Evolutionary conservation across 768 basidiomycete genomes (phyloP), one percentile per base, ranked within the genome.

Genomic region (Wakefieldia striispora): DNA sequence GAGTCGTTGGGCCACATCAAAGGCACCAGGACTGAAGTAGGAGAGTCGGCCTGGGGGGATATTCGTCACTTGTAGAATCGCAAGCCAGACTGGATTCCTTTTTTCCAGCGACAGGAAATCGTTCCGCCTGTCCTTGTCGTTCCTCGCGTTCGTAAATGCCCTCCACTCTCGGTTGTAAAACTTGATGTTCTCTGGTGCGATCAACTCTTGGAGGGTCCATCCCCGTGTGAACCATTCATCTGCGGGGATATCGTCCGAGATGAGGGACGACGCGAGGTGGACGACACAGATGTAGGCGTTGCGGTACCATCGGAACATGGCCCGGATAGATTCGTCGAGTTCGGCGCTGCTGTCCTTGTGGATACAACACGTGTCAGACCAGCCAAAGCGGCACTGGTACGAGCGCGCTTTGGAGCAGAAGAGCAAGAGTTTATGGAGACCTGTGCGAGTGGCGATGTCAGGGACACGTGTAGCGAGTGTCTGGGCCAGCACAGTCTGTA

Each of bases 281-380:
- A 49, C 52, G 38, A 62, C 49, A 43, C 60, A 60, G 23, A 56
- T 27, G 23, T 47, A 20, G 10, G 61, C 43, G 26, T 55, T 48
- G 34, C 42, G 51, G 47, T 64, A 65, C 63, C 63, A 65, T n/a
- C 41, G 40, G 49, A 60, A 60, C 64, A 65, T 64, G 44, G 64
- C 55, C 12, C 51, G 51, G 21, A 64, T 57, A 38, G 63, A 55
- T 38, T 65, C 63, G 3, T 55, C 55, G 16, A 62, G 52, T 33
- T 65, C 58, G 11, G 61, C 50, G 34, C 56, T 64, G 40, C 55
- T 65, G 21, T 36, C 23, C 23, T 62, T 65, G 45, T 62, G 40
- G 47, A 65, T 56, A 23, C 64, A 65, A 21, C 51, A 53, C 0
- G 61, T 65, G 19, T 62, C 63, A 1, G 52, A 54, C 63, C 60